Base-by-base conservation (phyloP, 2,329 filamentous ascomycete species). In the Ophiostoma angusticollis region DNA sequence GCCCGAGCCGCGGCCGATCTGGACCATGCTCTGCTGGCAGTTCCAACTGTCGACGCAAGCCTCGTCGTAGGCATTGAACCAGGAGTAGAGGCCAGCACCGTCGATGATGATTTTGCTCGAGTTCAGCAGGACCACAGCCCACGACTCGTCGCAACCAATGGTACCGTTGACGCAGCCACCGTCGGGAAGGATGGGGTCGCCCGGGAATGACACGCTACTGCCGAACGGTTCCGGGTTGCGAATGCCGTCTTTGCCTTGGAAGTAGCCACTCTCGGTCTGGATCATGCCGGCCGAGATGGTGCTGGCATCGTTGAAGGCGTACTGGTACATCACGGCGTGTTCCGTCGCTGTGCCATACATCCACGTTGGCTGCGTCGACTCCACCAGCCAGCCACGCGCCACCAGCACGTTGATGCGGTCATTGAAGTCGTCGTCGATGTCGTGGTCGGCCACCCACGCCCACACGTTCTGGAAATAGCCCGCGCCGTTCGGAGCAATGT, bases 221-320 rank as follows among this genome's bases (percentile, higher is more conserved):
- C 78, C 72, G 32, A 59, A 60, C 0, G 79, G 79, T 46, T 65
- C 69, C 12, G 77, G 73, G n/a, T n/a, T n/a, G n/a, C n/a, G n/a
- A n/a, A n/a, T n/a, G n/a, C n/a, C n/a, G n/a, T n/a, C n/a, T n/a
- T n/a, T n/a, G n/a, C n/a, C n/a, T 57, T 83, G 78, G 58, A 70
- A 83, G 56, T 85, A 84, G 1, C 79, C 72, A 5, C 78, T 77
- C 55, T 84, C 79, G 35, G 78, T 77, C 53, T 84, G 79, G 34
- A 77, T 70, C 49, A 75, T 67, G 14, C 74, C 75, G 50, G 75
- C 69, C 54, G 70, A 78, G 39, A 81, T 58, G 50, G 82, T 68
- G 32, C 65, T 62, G 5, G 78, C 75, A 35, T 65, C 62, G 47
- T 63, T 58, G 37, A 83, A 60, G 49, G 82, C 73, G 54, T 83